Base-by-base conservation (phyloP, 2,329 filamentous ascomycete genomes). In the Clarireedia paspali region DNA sequence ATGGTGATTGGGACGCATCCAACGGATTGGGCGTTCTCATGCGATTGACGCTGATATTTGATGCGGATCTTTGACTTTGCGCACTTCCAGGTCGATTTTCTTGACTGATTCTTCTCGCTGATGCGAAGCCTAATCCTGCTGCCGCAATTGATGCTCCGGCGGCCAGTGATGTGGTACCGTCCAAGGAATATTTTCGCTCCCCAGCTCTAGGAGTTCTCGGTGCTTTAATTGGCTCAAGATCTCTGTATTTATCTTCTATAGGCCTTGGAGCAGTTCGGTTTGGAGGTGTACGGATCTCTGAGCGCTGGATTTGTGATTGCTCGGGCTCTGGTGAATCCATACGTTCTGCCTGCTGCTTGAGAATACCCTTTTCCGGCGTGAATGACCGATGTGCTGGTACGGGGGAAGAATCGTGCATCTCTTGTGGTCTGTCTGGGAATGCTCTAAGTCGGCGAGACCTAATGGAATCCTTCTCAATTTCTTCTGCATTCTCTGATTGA, bases 11-110 rank as follows among this genome's bases (percentile, higher is more conserved):
- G 30, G 30, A 34, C 30, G 30, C 30, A 34, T 34, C 30, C 36
- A 51, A 34, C 30, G 59, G 57, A 56, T 67, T 64, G 40, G 67
- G 67, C 7, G 67, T 70, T 45, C 65, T 63, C 42, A 70, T 54
- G 17, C 67, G 64, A 59, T 65, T 67, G 46, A 52, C 48, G 17
- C 48, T 52, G 38, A 67, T 66, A 50, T 66, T 66, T 20, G 67
- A 62, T 45, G 59, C 53, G 39, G 66, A 65, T 58, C 62, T 59
- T 50, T 63, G 60, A 39, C 47, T 55, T 57, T 64, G 59, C 23
- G 62, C 63, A 56, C 63, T 68, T 15, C 44, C 50, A n/a, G 64
- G 64, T 47, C 66, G 60, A 36, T 63, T 60, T 60, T 68, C 67
- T 65, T 59, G 57, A 59, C 64, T 68, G 23, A 62, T 38, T 59